A percentile compares a stretch with the other conserved stretches of the same genome.
These are phyloP conservation scores for Penicillium glabrum DNA, from an alignment of 2,329 filamentous ascomycete genomes.

Conservation along the genomic window DNA sequence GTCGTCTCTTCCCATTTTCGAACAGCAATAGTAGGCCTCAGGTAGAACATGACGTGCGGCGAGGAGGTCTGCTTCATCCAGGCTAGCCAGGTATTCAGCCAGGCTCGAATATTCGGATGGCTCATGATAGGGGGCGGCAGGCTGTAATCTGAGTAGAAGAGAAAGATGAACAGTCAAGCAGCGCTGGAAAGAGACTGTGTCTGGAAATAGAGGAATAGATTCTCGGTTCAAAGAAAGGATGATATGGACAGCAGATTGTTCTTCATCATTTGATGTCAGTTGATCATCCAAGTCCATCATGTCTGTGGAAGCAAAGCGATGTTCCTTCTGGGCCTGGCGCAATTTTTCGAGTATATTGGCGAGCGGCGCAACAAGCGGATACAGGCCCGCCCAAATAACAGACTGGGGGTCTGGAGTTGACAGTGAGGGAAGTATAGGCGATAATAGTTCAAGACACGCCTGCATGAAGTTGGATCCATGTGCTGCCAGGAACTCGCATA, in stretches of 20 bases:
- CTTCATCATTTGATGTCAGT: slow-evolving; percentile 28
- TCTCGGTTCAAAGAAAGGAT: slow-evolving; percentile 34
- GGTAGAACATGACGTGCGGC: slow-evolving; percentile 32
- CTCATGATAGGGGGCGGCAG: background rate
- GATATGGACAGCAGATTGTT: slow-evolving; percentile 17
- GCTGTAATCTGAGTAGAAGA: slow-evolving; percentile 25
- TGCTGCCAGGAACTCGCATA: slow-evolving; percentile 34
- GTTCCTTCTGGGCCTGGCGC: slow-evolving; percentile 21
- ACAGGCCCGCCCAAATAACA: slow-evolving; percentile 25
- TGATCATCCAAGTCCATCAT: slow-evolving; percentile 47
- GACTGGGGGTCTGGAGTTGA: slow-evolving; percentile 15
- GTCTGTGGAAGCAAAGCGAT: slow-evolving; percentile 23
- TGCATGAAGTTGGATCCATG: slow-evolving; percentile 30
- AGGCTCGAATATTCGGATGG: slow-evolving; percentile 11
- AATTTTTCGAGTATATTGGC: slow-evolving; percentile 31
- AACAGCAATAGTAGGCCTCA: slow-evolving; percentile 30
- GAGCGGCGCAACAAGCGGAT: slow-evolving; percentile 29
- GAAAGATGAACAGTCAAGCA: slow-evolving; percentile 37
- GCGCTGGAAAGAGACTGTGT: slow-evolving; percentile 37
- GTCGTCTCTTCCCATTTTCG: slow-evolving; percentile 33
- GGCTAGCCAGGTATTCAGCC: slow-evolving; percentile 36
- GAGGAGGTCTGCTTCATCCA: slow-evolving; percentile 41
- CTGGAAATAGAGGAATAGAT: slow-evolving; percentile 30
- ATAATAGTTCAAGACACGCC: slow-evolving; percentile 33
- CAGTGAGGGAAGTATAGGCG: slow-evolving; percentile 31